Evolutionary conservation across 345 rosid genomes (phyloP).

Genomic region (Melastoma malabathricum): DNA sequence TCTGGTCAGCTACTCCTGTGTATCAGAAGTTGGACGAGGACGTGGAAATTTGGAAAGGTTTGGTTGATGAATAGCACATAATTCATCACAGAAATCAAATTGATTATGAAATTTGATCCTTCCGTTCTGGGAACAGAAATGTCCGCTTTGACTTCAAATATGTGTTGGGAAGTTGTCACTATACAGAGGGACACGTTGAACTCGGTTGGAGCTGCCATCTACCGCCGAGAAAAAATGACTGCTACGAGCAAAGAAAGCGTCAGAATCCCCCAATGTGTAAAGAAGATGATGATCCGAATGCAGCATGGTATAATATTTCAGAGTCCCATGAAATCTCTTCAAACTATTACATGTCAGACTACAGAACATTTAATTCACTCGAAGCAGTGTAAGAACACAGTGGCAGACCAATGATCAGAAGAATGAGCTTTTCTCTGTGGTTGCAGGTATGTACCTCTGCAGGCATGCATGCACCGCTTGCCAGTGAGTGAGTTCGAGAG

Average conservation of each 20-base stretch:
- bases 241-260: slow-evolving; percentile 56
- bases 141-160: slow-evolving; percentile 53
- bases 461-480: slow-evolving; percentile 64
- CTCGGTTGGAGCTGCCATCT: slow-evolving; percentile 62
- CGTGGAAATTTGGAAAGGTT: slow-evolving; percentile 78
- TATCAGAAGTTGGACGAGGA: slow-evolving; percentile 67
- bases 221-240: slow-evolving; percentile 59
- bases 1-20: slow-evolving; percentile 97
- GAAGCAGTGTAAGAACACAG: background rate
- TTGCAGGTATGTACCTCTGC: slow-evolving; percentile 76
- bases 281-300: slow-evolving; percentile 63
- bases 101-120: background rate
- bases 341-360: too few relatives aligned
- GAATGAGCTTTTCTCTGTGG: background rate
- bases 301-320: slow-evolving; percentile 47
- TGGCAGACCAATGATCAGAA: background rate
- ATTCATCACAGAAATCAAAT: background rate
- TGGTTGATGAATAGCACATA: background rate
- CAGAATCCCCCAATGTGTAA: slow-evolving; percentile 68
- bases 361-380: too few relatives aligned
- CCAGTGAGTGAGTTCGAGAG: slow-evolving; percentile 35
- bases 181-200: slow-evolving; percentile 68
- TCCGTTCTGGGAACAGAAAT: slow-evolving; percentile 29
- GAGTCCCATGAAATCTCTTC: too few relatives aligned
- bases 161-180: slow-evolving; percentile 90